phyloP scores from a whole-genome alignment of 495 filamentous ascomycete genomes.

The Pyrenopolyporus hunteri region DNA sequence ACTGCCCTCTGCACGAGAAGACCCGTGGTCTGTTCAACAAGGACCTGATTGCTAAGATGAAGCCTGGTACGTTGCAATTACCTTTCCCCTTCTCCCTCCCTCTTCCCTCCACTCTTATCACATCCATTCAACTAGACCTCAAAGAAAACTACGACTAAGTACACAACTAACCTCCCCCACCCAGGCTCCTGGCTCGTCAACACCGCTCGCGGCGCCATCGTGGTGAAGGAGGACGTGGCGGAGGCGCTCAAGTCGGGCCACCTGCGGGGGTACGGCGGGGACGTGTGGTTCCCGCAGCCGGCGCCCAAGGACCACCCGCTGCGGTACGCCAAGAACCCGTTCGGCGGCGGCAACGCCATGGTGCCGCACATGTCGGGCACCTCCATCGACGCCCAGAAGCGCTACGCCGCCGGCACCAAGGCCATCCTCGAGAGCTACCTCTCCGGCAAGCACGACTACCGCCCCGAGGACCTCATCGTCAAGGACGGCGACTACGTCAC shows the following conservation, averaged over 20 bases:
- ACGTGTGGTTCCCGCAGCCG: conserved; percentile 84
- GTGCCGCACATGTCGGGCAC: conserved; percentile 98
- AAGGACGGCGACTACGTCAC: conserved; percentile 92
- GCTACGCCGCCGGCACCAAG: conserved; percentile 91
- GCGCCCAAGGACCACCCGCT: conserved; percentile 94
- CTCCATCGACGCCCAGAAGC: conserved; percentile 94
- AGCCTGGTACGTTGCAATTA: conserved; percentile 73
- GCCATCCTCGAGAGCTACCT: conserved; percentile 90
- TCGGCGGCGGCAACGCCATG: conserved; percentile 97
- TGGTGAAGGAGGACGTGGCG: conserved; percentile 98
- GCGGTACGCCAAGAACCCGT: conserved; percentile 90
- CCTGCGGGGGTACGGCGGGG: conserved; percentile 95
- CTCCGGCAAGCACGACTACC: conserved; percentile 83
- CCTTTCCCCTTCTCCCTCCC: too few relatives aligned
- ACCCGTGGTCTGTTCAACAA: conserved; percentile 97
- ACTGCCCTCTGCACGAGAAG: conserved; percentile 99
- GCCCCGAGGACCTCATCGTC: conserved; percentile 90
- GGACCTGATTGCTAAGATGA: conserved; percentile 99
- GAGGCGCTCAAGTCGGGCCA: conserved; percentile 91
- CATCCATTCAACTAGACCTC: too few relatives aligned
- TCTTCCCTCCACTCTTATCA: background rate
- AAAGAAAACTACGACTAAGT: too few relatives aligned
- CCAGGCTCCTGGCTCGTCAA: conserved; percentile 93
- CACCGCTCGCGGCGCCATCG: conserved; percentile 97
- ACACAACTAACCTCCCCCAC: conserved; percentile 20